Evolutionary conservation across 1,284 basidiomycete species (phyloP), one percentile per base, ranked within the genome.

Genomic region (Takashimella koratensis): DNA sequence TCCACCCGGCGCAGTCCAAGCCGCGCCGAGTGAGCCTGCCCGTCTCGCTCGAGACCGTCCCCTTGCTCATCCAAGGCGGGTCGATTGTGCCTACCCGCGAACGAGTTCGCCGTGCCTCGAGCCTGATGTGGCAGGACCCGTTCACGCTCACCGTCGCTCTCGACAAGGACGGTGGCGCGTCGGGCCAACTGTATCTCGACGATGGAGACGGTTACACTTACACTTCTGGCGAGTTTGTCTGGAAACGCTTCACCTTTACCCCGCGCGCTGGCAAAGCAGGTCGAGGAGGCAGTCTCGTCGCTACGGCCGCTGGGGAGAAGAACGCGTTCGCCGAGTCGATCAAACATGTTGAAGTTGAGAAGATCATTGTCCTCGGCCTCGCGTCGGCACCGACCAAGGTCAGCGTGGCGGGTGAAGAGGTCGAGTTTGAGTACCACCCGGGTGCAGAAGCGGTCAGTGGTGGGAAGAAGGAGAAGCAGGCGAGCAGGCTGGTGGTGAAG

Each of bases 131-230:
- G 78, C 77, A 81, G 51, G 96, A 99, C 72, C 96, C 96, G 0
- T 90, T 96, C 79, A 98, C 94, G 0, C 82, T 99, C 39, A 84
- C 87, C 54, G 80, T 97, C 22, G 90, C 92, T 0, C 78, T 96
- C 20, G 82, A 83, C 76, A 83, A 84, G 52, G 70, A 80, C 3
- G 83, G 84, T 22, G 68, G 64, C 6, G 93, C 94, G 0, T 69
- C 70, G 2, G 95, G 95, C 30, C 87, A 93, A 70, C 80, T 99
- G 39, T 99, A 98, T 76, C 82, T 96, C 51, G 96, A 98, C 73
- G 96, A 98, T 66, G 95, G 96, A 5, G 88, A 88, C 59, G 85
- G 87, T 0, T 98, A 86, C 74, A 79, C 81, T 1, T 86, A 93
- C 76, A 79, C 85, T 61, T 67, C 82, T 4, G 94, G 95, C 27